phyloP scores from a whole-genome alignment of 2,329 filamentous ascomycete species.

The Neospermospora avenae region DNA sequence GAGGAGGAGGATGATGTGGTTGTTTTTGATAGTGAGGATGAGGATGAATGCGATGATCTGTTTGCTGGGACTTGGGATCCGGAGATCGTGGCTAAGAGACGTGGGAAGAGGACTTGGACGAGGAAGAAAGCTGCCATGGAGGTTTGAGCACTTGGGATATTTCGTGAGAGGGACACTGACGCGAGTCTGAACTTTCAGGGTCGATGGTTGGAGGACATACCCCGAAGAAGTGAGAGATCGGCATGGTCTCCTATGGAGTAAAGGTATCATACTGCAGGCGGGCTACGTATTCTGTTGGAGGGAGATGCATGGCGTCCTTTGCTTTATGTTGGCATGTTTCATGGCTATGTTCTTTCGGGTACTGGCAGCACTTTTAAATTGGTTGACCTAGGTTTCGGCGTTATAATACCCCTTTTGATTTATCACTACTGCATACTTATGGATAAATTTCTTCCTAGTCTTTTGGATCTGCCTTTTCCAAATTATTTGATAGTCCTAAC shows the following conservation, averaged over 20 bases:
- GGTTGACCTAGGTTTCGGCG: background rate
- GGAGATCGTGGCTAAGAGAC: conserved; percentile 35
- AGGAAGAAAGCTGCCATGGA: conserved; percentile 14
- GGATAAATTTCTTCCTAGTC: too few relatives aligned
- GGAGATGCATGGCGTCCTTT: background rate
- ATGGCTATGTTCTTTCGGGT: background rate
- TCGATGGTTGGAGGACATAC: background rate
- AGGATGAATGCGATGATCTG: conserved; percentile 65
- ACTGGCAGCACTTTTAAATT: background rate
- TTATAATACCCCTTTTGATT: conserved; percentile 4
- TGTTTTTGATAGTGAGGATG: conserved; percentile 60
- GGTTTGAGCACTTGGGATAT: background rate
- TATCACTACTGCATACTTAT: background rate
- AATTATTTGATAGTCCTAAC: too few relatives aligned
- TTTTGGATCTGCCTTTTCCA: too few relatives aligned
- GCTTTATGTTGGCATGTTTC: background rate
- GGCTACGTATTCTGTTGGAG: background rate
- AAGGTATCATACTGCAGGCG: background rate
- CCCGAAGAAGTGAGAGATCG: background rate
- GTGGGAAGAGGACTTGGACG: conserved; percentile 22
- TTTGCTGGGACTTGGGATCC: conserved; percentile 62
- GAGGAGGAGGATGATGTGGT: conserved; percentile 48
- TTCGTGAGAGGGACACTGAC: too few relatives aligned
- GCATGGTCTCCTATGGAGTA: background rate
- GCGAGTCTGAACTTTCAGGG: too few relatives aligned